phyloP scores from a whole-genome alignment of 495 filamentous ascomycete species.

The Podospora bellae-mahoneyi region DNA sequence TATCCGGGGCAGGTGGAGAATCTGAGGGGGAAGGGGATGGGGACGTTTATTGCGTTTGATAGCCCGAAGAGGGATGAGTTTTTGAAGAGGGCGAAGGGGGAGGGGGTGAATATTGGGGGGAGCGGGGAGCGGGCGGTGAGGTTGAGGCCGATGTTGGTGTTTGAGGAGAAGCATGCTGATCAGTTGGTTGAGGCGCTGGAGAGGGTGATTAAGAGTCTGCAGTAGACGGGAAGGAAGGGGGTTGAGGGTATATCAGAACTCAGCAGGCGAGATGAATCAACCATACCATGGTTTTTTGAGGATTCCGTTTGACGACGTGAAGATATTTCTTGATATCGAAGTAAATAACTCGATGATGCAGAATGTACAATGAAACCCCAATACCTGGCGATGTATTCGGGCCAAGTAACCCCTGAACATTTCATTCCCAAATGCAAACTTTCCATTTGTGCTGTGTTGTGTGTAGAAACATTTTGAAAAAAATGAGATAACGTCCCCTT shows the following conservation, averaged over 20 bases:
- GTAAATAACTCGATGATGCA: too few species aligned
- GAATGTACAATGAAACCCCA: too few species aligned
- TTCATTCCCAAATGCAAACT: too few species aligned
- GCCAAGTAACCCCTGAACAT: too few species aligned
- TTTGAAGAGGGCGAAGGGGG: constrained; percentile 71
- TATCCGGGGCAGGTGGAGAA: constrained; percentile 86
- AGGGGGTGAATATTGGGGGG: constrained; percentile 93
- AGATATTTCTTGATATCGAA: too few species aligned
- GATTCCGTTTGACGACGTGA: too few species aligned
- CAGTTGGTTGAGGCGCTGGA: constrained; percentile 58
- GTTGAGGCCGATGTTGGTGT: constrained; percentile 91
- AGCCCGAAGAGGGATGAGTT: constrained; percentile 81
- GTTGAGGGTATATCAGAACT: not conserved
- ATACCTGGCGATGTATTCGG: too few species aligned
- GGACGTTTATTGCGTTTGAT: constrained; percentile 97
- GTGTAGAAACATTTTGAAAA: too few species aligned
- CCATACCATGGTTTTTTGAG: too few species aligned
- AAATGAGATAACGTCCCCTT: too few species aligned
- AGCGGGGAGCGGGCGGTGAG: constrained; percentile 76
- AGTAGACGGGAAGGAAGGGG: not conserved
- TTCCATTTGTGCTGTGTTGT: too few species aligned
- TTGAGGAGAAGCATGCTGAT: constrained; percentile 86
- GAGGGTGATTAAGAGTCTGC: constrained; percentile 60
- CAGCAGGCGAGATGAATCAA: too few species aligned
- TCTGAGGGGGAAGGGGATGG: constrained; percentile 87